These are phyloP conservation scores for Dioscorea zingiberensis DNA, from an alignment of 106 monocot genomes.

Conservation along the genomic window DNA sequence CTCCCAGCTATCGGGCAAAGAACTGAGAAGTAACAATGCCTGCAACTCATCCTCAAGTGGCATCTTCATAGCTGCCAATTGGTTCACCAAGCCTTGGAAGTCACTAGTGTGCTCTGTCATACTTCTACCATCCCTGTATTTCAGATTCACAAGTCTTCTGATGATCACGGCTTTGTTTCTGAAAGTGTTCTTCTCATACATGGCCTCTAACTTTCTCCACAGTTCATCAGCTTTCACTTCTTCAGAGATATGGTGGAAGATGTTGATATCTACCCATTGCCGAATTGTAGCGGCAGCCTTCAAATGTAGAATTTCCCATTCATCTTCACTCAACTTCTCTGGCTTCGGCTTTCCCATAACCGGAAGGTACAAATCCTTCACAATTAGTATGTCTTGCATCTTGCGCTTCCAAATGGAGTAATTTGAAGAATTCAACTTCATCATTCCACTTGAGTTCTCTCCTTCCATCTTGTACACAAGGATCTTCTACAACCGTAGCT, in stretches of 20 bases:
- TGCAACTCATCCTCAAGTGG: not conserved
- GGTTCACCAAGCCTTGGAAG: conserved; percentile 2
- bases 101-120: not conserved
- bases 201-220: not conserved
- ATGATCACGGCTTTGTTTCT: not conserved
- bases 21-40: not conserved
- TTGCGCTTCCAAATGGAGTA: not conserved
- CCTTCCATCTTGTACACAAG: too few relatives aligned
- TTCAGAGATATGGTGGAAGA: not conserved
- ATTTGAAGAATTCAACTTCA: too few relatives aligned
- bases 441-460: too few relatives aligned
- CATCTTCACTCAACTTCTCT: too few relatives aligned
- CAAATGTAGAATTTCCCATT: too few relatives aligned
- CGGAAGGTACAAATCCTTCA: too few relatives aligned
- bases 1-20: not conserved
- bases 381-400: too few relatives aligned
- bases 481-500: too few relatives aligned
- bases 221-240: not conserved
- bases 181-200: not conserved
- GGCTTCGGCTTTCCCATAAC: too few relatives aligned
- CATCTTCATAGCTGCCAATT: not conserved
- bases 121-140: not conserved
- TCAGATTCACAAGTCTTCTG: not conserved
- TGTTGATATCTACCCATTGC: not conserved
- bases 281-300: too few relatives aligned